Percentiles rank a stretch among this genome's conserved stretches.
phyloP scores from a whole-genome alignment of 73 alveolate genomes.

The Paramecium primaurelia region DNA sequence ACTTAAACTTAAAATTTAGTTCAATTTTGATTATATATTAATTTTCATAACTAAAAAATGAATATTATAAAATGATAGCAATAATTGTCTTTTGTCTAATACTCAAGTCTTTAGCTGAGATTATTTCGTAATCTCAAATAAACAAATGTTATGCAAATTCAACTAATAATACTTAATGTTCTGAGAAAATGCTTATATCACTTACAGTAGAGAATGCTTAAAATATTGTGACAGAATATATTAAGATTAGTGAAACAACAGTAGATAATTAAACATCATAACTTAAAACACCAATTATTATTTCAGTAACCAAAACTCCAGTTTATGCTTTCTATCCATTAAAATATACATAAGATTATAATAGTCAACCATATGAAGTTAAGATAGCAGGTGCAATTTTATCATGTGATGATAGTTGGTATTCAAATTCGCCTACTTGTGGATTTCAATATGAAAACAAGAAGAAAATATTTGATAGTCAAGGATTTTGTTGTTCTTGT shows the following conservation, averaged over 20 bases:
- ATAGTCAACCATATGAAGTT: not conserved
- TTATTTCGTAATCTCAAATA: not conserved
- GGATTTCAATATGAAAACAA: not conserved
- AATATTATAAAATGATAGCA: not conserved
- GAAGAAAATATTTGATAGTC: slow-evolving; percentile 23
- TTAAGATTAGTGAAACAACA: not conserved
- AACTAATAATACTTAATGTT: not conserved
- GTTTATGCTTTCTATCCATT: slow-evolving; percentile 44
- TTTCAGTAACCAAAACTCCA: slow-evolving; percentile 10
- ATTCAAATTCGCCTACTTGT: slow-evolving; percentile 27
- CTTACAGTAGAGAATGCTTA: slow-evolving; percentile 12
- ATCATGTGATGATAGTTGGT: slow-evolving; percentile 21
- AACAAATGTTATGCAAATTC: slow-evolving; percentile 4
- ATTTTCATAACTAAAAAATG: not conserved
- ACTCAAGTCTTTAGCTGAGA: not conserved
- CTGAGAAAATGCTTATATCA: not conserved
- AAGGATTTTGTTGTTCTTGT: slow-evolving; percentile 40
- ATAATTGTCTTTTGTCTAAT: not conserved
- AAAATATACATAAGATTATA: not conserved
- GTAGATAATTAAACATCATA: not conserved
- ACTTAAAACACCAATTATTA: not conserved
- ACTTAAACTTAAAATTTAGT: not conserved
- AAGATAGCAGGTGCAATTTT: not conserved
- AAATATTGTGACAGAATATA: not conserved
- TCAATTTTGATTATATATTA: not conserved